A percentile compares a stretch with the other conserved stretches of the same genome.
Conservation (phyloP, 257 asterid genomes). For the Scutellaria baicalensis region DNA sequence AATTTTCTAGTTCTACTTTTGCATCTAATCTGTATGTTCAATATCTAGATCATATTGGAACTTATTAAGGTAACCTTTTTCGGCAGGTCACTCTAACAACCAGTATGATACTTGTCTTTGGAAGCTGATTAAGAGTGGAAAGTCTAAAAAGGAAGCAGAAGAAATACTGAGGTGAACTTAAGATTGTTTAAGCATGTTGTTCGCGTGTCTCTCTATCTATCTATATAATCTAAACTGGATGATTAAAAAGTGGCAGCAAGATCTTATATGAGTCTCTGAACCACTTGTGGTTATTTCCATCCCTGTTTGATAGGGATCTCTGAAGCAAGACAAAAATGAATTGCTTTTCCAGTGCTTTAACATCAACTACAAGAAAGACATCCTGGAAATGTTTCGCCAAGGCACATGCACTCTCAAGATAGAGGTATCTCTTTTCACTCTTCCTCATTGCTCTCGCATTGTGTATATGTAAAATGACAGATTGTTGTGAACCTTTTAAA, state of each 20-base stretch:
- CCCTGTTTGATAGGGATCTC: conserved; percentile 41
- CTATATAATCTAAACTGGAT: not conserved
- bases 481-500: not conserved
- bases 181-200: conserved; percentile 2
- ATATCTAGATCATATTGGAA: not conserved
- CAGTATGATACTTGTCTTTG: conserved; percentile 65
- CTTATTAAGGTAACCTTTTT: conserved; percentile 1
- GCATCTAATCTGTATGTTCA: not conserved
- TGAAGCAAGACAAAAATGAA: conserved; percentile 69
- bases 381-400: conserved; percentile 78
- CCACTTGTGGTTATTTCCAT: not conserved
- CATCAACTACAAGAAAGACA: conserved; percentile 64
- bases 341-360: conserved; percentile 63
- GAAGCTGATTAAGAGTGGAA: conserved; percentile 57
- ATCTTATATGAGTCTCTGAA: not conserved
- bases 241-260: not conserved
- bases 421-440: conserved; percentile 30
- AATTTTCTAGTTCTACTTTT: not conserved
- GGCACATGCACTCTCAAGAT: conserved; percentile 73
- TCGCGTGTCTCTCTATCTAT: not conserved
- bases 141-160: conserved; percentile 50
- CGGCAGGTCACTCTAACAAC: conserved; percentile 65
- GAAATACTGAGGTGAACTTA: conserved; percentile 45
- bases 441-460: not conserved
- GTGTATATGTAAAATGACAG: not conserved